Percentiles rank a stretch among this genome's conserved stretches.
Evolutionary conservation across 306 rosid species (phyloP).

Genomic region (Medicago arabica): DNA sequence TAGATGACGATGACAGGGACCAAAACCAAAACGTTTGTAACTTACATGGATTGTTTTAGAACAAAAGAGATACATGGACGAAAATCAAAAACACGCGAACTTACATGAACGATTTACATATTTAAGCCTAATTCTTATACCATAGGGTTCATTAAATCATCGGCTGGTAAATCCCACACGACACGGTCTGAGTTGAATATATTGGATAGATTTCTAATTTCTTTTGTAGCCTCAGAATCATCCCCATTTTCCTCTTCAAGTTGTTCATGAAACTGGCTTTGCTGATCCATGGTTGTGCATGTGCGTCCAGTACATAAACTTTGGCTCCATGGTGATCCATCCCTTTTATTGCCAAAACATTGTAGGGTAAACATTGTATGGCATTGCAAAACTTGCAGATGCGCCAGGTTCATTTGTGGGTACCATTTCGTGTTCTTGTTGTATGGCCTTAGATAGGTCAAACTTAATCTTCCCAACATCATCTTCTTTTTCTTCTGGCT

Average conservation of each 20-base stretch:
- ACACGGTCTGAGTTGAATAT: constrained; percentile 77
- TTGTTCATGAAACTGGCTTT: constrained; percentile 60
- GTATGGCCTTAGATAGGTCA: constrained; percentile 74
- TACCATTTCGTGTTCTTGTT: constrained; percentile 68
- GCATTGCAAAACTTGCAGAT: constrained; percentile 54
- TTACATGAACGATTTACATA: no score
- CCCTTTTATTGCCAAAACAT: constrained; percentile 66
- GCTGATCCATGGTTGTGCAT: constrained; percentile 75
- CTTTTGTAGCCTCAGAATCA: constrained; percentile 65
- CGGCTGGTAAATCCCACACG: constrained; percentile 90
- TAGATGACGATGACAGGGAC: no score
- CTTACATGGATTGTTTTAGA: no score
- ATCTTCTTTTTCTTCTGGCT: constrained; percentile 60
- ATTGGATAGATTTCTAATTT: constrained; percentile 65
- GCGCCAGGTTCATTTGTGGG: constrained; percentile 71
- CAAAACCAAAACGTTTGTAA: no score
- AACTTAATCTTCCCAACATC: constrained; percentile 73
- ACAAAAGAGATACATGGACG: no score
- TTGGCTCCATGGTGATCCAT: constrained; percentile 84
- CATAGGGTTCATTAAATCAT: constrained; percentile 75
- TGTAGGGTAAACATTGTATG: constrained; percentile 66
- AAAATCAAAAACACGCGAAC: no score
- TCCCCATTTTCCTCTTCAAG: constrained; percentile 65
- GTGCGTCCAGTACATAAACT: constrained; percentile 85
- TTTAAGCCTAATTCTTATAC: no score